phyloP scores from a whole-genome alignment of 1,284 basidiomycete genomes.

The Heterobasidion annosum region DNA sequence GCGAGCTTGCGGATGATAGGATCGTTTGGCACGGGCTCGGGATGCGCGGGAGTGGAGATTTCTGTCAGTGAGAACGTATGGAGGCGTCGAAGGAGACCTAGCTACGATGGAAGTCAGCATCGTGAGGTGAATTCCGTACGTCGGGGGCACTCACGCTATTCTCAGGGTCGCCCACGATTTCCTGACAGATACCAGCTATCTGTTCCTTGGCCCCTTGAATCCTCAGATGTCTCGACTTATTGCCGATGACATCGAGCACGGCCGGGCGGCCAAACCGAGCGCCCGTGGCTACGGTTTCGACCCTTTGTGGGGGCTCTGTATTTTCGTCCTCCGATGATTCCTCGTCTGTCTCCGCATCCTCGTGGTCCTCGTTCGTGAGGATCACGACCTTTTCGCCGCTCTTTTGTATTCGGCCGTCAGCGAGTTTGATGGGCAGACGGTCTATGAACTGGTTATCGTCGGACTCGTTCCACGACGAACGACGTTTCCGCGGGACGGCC shows the following conservation, averaged over 20 bases:
- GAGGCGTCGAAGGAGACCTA: slow-evolving; percentile 79
- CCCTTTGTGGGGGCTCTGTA: slow-evolving; percentile 6
- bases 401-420: slow-evolving; percentile 66
- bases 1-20: slow-evolving; percentile 80
- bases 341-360: slow-evolving; percentile 32
- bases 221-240: slow-evolving; percentile 57
- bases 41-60: slow-evolving; percentile 59
- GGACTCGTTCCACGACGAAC: slow-evolving; percentile 31
- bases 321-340: slow-evolving; percentile 16
- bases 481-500: slow-evolving; percentile 42
- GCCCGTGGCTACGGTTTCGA: slow-evolving; percentile 59
- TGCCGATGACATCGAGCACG: slow-evolving; percentile 66
- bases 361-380: slow-evolving; percentile 19
- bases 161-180: slow-evolving; percentile 81
- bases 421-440: slow-evolving; percentile 80
- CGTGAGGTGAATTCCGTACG: slow-evolving; percentile 12
- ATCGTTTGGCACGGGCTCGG: slow-evolving; percentile 71
- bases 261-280: slow-evolving; percentile 77
- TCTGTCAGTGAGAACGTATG: slow-evolving; percentile 75
- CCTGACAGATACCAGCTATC: slow-evolving; percentile 83
- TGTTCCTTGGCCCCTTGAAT: slow-evolving; percentile 84
- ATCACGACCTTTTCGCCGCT: slow-evolving; percentile 26
- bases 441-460: slow-evolving; percentile 44
- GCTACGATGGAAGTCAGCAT: slow-evolving; percentile 29
- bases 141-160: slow-evolving; percentile 51